Evolutionary conservation across 352 stramenopile genomes (phyloP), one percentile per base, ranked within the genome.

Genomic region (Phytophthora tentaculata): DNA sequence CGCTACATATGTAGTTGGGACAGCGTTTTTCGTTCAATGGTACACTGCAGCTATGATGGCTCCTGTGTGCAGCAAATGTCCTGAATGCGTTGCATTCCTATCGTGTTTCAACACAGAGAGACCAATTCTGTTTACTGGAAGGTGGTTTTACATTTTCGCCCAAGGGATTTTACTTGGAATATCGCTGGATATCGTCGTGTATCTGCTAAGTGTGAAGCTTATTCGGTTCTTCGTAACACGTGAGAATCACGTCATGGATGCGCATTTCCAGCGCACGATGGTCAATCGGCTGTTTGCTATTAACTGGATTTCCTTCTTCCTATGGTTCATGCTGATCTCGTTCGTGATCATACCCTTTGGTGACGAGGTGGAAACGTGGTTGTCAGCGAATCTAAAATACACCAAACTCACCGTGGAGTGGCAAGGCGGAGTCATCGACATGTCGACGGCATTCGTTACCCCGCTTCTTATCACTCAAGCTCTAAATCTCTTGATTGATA

Each of bases 281-380:
- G 80, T 94, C 71, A 94, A 91, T 65, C 88, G 88, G 0, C 61
- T 96, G 13, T 96, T 96, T 56, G 77, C 83, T 20, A 95, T 96
- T 69, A 95, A 95, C 64, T 96, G 89, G 89, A 93, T 96, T 50
- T 95, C 88, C 17, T 96, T 96, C 60, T 96, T 96, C 59, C 68
- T 94, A 39, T 96, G 88, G 89, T 96, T 95, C 54, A 94, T 96
- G 56, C 64, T 95, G 43, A 94, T 96, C 35, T 86, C 89, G 9
- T 96, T 96, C 59, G 81, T 95, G 51, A 94, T 95, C 57, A 86
- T 95, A 1, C 89, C 89, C 14, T 96, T 95, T 37, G 89, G 89
- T 0, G 74, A 89, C 39, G 59, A 87, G 29, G 84, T 96, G 22
- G 87, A 96, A 58, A 84, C 81, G 12, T 96, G 86, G 86, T 74